phyloP scores from a whole-genome alignment of 805 yeast species.

The Yamadazyma laniorum region DNA sequence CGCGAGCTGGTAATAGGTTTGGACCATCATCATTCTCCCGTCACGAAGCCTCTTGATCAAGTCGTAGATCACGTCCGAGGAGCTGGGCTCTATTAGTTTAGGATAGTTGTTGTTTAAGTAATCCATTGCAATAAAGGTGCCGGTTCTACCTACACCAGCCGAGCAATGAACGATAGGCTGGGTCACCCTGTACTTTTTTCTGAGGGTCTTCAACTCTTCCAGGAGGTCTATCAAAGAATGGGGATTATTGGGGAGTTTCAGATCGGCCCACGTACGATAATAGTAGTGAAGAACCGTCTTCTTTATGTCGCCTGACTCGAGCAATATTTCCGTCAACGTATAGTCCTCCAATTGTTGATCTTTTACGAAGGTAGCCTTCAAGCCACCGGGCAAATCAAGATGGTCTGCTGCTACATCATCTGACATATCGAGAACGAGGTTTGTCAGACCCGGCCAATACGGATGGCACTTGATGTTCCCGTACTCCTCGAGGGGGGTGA shows the following conservation, averaged over 20 bases:
- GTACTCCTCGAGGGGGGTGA: conserved; percentile 51
- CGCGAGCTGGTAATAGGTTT: conserved; percentile 35
- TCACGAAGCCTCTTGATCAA: conserved; percentile 29
- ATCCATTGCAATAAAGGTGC: conserved; percentile 38
- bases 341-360: conserved; percentile 22
- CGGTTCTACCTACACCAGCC: conserved; percentile 50
- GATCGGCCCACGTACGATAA: conserved; percentile 46
- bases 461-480: conserved; percentile 39
- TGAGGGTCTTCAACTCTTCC: conserved; percentile 17
- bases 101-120: conserved; percentile 21
- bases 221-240: conserved; percentile 29
- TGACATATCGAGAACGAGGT: conserved; percentile 20
- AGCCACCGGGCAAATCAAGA: conserved; percentile 17
- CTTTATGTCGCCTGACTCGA: conserved; percentile 16
- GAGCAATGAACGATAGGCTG: conserved; percentile 42
- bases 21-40: conserved; percentile 45
- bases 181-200: conserved; percentile 2
- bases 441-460: conserved; percentile 38
- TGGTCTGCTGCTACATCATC: conserved; percentile 18
- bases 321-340: conserved; percentile 24
- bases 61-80: conserved; percentile 26
- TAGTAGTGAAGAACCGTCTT: conserved; percentile 39
- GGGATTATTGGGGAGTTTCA: conserved; percentile 35
- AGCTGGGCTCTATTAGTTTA: background rate
- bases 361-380: conserved; percentile 18